These are phyloP conservation scores for Artomyces pyxidatus DNA, from an alignment of 768 basidiomycete species.

Conservation along the genomic window DNA sequence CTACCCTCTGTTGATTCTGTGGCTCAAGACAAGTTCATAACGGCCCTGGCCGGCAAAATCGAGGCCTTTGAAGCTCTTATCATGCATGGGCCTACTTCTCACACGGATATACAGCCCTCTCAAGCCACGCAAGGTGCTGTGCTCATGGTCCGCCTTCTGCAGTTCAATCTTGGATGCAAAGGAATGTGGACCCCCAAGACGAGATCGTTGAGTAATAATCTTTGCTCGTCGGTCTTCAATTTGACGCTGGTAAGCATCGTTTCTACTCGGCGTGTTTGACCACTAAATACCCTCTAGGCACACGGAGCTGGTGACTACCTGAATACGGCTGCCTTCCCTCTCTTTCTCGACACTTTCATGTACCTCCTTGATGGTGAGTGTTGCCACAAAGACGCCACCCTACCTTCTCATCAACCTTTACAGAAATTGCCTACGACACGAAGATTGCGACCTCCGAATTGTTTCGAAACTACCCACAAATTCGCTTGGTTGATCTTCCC, in stretches of 20 bases:
- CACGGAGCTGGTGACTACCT: constrained; percentile 45
- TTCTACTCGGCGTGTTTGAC: no score
- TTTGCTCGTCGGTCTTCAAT: constrained; percentile 36
- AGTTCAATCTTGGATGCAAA: constrained; percentile 65
- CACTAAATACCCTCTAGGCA: constrained; percentile 29
- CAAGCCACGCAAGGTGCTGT: constrained; percentile 34
- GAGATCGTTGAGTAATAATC: constrained; percentile 35
- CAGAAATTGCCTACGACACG: constrained; percentile 56
- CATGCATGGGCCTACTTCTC: constrained; percentile 14
- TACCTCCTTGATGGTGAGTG: constrained; percentile 65
- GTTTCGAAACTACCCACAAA: constrained; percentile 55
- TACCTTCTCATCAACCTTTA: no score
- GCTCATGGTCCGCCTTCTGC: constrained; percentile 57
- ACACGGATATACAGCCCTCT: constrained; percentile 9
- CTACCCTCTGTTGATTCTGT: constrained; percentile 43
- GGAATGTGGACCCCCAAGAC: constrained; percentile 45
- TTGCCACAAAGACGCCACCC: no score
- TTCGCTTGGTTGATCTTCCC: constrained; percentile 43
- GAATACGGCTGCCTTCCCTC: constrained; percentile 50
- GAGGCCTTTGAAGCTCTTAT: constrained; percentile 25
- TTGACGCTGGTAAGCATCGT: constrained; percentile 18
- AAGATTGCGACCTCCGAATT: constrained; percentile 51
- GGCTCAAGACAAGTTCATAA: constrained; percentile 52
- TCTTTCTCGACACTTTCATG: constrained; percentile 67
- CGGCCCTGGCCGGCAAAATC: constrained; percentile 40